These are phyloP conservation scores for carrot (Daucus carota) DNA, from an alignment of 129 eudicot genomes.

Conservation along the genomic window DNA sequence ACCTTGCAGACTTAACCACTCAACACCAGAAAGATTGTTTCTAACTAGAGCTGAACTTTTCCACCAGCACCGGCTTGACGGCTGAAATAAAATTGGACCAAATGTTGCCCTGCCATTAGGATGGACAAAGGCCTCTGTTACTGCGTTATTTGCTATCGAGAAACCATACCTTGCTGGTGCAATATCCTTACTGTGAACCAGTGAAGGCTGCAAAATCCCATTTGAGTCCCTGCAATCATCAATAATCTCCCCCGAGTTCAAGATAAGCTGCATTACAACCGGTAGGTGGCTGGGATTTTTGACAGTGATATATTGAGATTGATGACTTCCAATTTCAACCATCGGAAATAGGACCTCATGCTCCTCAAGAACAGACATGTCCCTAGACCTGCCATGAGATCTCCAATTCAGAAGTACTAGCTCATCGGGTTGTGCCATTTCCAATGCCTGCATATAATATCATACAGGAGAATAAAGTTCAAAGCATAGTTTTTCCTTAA, in stretches of 20 bases:
- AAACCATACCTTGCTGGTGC: constrained; percentile 60
- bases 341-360: constrained; percentile 45
- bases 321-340: constrained; percentile 53
- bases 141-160: constrained; percentile 47
- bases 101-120: constrained; percentile 55
- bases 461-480: constrained; percentile 7
- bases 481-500: not conserved
- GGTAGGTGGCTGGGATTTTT: constrained; percentile 74
- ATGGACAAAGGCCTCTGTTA: constrained; percentile 66
- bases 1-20: constrained; percentile 70
- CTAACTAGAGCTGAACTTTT: constrained; percentile 69
- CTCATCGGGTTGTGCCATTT: constrained; percentile 56
- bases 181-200: constrained; percentile 30
- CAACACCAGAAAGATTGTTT: constrained; percentile 91
- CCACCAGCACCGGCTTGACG: constrained; percentile 70
- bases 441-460: constrained; percentile 45
- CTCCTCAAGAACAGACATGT: constrained; percentile 50
- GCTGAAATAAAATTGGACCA: constrained; percentile 81
- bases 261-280: constrained; percentile 65
- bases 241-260: constrained; percentile 64
- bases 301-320: constrained; percentile 46
- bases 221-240: constrained; percentile 46
- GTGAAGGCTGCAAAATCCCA: constrained; percentile 31
- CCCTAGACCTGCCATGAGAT: constrained; percentile 49
- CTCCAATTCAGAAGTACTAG: constrained; percentile 60